Conservation (phyloP, 306 rosid species). For the Pueraria montana region DNA sequence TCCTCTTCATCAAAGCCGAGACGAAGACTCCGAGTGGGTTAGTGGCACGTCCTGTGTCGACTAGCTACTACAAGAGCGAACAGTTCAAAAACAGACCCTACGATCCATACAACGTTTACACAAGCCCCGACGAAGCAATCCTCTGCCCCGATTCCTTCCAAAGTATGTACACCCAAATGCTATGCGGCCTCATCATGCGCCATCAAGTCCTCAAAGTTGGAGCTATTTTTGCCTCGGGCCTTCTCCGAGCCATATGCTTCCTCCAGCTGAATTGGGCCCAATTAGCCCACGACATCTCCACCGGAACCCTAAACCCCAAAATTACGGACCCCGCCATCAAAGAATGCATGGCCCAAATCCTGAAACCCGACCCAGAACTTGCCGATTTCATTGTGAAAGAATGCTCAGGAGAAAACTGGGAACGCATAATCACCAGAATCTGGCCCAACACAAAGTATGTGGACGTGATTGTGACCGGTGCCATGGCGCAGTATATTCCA, state of each 20-base stretch:
- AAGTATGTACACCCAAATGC: no score
- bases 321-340: conserved; percentile 36
- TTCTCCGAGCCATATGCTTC: conserved; percentile 65
- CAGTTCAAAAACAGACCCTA: conserved; percentile 7
- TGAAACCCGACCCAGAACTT: conserved; percentile 63
- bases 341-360: conserved; percentile 47
- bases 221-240: conserved; percentile 88
- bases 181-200: conserved; percentile 51
- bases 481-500: conserved; percentile 92
- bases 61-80: no score
- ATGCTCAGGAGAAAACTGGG: conserved; percentile 66
- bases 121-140: no score
- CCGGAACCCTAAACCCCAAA: neutral
- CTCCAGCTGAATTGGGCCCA: no score
- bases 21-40: conserved; percentile 76
- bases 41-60: conserved; percentile 56
- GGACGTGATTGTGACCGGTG: conserved; percentile 89
- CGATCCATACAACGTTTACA: conserved; percentile 66
- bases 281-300: no score
- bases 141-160: no score
- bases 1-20: neutral
- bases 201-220: conserved; percentile 75
- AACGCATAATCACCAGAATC: conserved; percentile 67
- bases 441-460: conserved; percentile 89
- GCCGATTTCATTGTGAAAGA: conserved; percentile 58